Conservation (phyloP, 805 yeast genomes). For the Candida verbasci region DNA sequence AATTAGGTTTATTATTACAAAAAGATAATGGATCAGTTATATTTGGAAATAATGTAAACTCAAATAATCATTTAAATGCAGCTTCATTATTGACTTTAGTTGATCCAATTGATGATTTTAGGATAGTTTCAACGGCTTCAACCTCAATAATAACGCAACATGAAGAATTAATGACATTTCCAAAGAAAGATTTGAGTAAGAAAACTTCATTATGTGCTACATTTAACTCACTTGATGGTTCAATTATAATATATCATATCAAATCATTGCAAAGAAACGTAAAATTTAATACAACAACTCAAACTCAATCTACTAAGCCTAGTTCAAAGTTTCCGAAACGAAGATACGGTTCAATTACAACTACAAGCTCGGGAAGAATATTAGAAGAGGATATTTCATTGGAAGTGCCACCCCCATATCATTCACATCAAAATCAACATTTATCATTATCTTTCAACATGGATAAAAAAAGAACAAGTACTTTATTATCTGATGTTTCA, state of each 20-base stretch:
- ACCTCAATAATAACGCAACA: slow-evolving; percentile 56
- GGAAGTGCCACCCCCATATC: slow-evolving; percentile 6
- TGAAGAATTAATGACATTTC: slow-evolving; percentile 58
- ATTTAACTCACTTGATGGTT: slow-evolving; percentile 41
- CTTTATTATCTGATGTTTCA: slow-evolving; percentile 38
- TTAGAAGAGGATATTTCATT: slow-evolving; percentile 34
- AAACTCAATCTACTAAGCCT: neutral
- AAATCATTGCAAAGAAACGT: slow-evolving; percentile 28
- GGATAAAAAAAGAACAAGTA: slow-evolving; percentile 42
- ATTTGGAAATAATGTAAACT: slow-evolving; percentile 7
- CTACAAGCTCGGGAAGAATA: slow-evolving; percentile 41
- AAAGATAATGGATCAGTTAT: slow-evolving; percentile 22
- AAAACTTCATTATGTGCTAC: slow-evolving; percentile 50
- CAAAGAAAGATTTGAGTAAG: slow-evolving; percentile 28
- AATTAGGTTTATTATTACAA: slow-evolving; percentile 65
- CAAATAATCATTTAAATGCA: slow-evolving; percentile 15
- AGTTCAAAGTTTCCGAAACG: slow-evolving; percentile 15
- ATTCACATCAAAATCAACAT: slow-evolving; percentile 14
- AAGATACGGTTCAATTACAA: slow-evolving; percentile 26
- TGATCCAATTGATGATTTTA: slow-evolving; percentile 73
- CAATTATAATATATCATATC: slow-evolving; percentile 52
- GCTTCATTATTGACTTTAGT: slow-evolving; percentile 58
- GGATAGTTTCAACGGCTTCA: slow-evolving; percentile 66
- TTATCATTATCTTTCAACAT: slow-evolving; percentile 27
- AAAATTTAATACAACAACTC: slow-evolving; percentile 1